phyloP scores from a whole-genome alignment of 2,329 filamentous ascomycete species.

The Plenodomus biglobosus region DNA sequence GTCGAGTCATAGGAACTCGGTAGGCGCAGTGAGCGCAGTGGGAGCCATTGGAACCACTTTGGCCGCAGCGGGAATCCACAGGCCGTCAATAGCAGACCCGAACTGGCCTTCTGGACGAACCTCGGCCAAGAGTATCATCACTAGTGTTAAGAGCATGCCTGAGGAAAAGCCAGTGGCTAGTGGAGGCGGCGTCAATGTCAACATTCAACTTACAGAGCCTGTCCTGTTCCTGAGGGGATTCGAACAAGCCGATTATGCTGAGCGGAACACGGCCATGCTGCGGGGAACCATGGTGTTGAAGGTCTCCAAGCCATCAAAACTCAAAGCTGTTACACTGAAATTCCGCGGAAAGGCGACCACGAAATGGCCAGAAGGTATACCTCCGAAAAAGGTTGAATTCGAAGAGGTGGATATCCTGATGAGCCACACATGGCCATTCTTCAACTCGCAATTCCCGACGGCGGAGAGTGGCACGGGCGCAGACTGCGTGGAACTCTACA shows the following conservation, averaged over 20 bases:
- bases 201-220: constrained; percentile 76
- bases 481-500: constrained; percentile 62
- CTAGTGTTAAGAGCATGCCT: constrained; percentile 38
- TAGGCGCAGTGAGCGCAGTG: constrained; percentile 33
- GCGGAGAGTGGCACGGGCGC: constrained; percentile 64
- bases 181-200: constrained; percentile 73
- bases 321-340: constrained; percentile 86
- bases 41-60: constrained; percentile 29
- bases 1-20: constrained; percentile 44
- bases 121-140: constrained; percentile 39
- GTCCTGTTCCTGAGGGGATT: constrained; percentile 78
- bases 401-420: constrained; percentile 83
- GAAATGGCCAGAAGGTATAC: constrained; percentile 95
- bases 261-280: constrained; percentile 75
- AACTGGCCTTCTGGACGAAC: constrained; percentile 42
- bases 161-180: constrained; percentile 73
- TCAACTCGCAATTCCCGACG: constrained; percentile 71
- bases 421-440: constrained; percentile 88
- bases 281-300: constrained; percentile 80
- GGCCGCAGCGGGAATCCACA: constrained; percentile 41
- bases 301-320: constrained; percentile 85
- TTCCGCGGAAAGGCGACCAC: constrained; percentile 84
- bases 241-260: constrained; percentile 66
- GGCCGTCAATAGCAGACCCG: constrained; percentile 47
- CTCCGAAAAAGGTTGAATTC: constrained; percentile 79